Percentiles rank a stretch among this genome's conserved stretches.
Conservation (phyloP, 345 rosid genomes). For the Lepidium didymum region DNA sequence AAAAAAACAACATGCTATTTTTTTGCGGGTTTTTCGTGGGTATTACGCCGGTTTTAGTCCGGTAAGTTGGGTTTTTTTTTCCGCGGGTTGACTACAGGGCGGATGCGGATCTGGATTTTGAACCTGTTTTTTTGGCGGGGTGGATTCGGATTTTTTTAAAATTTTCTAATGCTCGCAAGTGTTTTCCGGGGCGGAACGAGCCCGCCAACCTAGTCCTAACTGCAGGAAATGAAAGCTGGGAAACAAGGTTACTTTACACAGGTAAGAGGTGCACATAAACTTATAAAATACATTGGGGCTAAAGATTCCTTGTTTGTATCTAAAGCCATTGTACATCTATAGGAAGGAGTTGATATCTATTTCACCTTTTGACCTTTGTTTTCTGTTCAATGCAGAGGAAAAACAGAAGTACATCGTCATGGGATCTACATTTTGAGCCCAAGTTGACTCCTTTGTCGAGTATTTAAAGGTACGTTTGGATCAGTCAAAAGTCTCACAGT, state of each 20-base stretch:
- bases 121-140: too few relatives aligned
- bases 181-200: too few relatives aligned
- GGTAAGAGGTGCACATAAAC: conserved; percentile 37
- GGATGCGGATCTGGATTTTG: too few relatives aligned
- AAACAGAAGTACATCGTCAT: conserved; percentile 79
- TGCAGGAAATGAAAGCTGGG: conserved; percentile 93
- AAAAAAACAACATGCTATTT: too few relatives aligned
- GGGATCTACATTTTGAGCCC: conserved; percentile 61
- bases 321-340: background rate
- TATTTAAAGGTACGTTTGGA: conserved; percentile 20
- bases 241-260: conserved; percentile 92
- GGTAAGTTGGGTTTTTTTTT: too few relatives aligned
- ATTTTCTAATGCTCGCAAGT: background rate
- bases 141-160: too few relatives aligned
- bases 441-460: conserved; percentile 69
- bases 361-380: background rate
- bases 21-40: too few relatives aligned
- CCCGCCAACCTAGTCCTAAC: background rate
- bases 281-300: background rate
- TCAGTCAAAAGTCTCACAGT: background rate
- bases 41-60: too few relatives aligned
- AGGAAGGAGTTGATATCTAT: conserved; percentile 65
- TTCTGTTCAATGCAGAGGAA: conserved; percentile 54
- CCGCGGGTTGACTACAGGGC: too few relatives aligned
- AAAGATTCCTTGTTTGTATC: background rate